Base-by-base conservation (phyloP, 495 filamentous ascomycete species). In the Aspergillus wentii region DNA sequence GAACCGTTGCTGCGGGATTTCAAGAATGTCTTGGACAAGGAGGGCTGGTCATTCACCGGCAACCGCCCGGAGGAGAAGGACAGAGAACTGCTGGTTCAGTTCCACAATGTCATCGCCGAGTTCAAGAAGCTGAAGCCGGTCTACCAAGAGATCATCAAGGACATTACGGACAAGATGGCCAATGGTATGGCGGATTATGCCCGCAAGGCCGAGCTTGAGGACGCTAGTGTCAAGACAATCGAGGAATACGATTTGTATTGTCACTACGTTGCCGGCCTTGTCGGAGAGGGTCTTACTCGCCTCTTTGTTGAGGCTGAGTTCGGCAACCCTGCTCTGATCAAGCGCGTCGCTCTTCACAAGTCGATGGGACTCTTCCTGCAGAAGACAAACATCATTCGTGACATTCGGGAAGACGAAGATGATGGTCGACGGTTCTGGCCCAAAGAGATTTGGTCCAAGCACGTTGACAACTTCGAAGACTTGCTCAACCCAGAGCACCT, bases 321-420 rank as follows among this genome's bases (percentile, higher is more conserved):
- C 15, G 92, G 89, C 22, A 96, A 97, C 65, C 80, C 86, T 1
- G 82, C 80, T 18, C 71, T 98, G 25, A 61, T 92, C 31, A 73
- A 86, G 33, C 83, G 88, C 16, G 78, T 81, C 25, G 70, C 85
- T 38, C 76, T 98, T 13, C 82, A 88, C 36, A 92, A 95, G 63
- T 87, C 86, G 28, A 98, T 98, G 92, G 92, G 92, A 25, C 84
- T 94, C 43, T 94, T 97, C 64, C 63, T 98, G 15, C 92, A 98
- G 59, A 95, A 98, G 76, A 94, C 86, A 19, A 98, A 97, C 71
- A 95, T 97, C 61, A 96, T 98, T 54, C 85, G 92, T 50, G 92
- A 97, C 57, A 75, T 96, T 38, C 79, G 81, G 51, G 92, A 98
- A 55, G 92, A 98, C 53, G 79, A 80, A 29, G 76, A 86, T 33